Evolutionary conservation across 805 yeast genomes (phyloP), one percentile per base, ranked within the genome.

Genomic region (Ogataea saltuana): DNA sequence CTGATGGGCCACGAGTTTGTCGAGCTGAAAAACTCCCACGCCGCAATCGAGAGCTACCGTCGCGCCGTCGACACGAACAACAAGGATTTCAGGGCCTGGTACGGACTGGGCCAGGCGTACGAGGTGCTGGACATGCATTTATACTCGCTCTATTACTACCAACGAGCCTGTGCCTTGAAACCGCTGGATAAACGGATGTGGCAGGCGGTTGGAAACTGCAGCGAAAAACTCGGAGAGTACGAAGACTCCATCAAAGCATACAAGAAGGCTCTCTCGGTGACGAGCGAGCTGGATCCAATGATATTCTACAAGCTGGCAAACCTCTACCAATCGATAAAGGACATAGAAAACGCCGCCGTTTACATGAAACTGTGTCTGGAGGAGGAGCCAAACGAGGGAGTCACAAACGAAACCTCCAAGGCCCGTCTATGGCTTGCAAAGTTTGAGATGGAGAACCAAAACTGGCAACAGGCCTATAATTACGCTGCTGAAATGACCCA

Each of bases 1-100:
- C 71, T 93, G 45, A 89, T 93, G 97, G 99, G 99, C 9, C 99
- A 93, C 65, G 99, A 93, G 67, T 93, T 88, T 68, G 95, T 93
- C 12, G 99, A 93, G 62, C 73, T 93, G 55, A 90, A 91, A 59
- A 93, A 93, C 65, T 85, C 96, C 1, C 96, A 93, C 64, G 98
- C 98, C 1, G 99, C 99, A 1, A 93, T 93, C 42, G 97, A 91
- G 68, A 82, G 95, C 45, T 93, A 93, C 60, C 69, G 98, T 52
- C 70, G 96, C 33, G 99, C 98, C 0, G 91, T 90, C 1, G 97
- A 89, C 60, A 83, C 90, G 2, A 88, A 87, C 58, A 76, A 81
- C 33, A 83, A 85, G 58, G 99, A 93, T 61, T 95, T 86, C 62
- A 72, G 96, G 39, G 98, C 98, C 0, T 93, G 99, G 99, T 93